Percentiles rank a stretch among this genome's conserved stretches.
These are phyloP conservation scores for Fimicolochytrium jonesii DNA, from an alignment of 192 early-diverging fungal species.

Conservation along the genomic window DNA sequence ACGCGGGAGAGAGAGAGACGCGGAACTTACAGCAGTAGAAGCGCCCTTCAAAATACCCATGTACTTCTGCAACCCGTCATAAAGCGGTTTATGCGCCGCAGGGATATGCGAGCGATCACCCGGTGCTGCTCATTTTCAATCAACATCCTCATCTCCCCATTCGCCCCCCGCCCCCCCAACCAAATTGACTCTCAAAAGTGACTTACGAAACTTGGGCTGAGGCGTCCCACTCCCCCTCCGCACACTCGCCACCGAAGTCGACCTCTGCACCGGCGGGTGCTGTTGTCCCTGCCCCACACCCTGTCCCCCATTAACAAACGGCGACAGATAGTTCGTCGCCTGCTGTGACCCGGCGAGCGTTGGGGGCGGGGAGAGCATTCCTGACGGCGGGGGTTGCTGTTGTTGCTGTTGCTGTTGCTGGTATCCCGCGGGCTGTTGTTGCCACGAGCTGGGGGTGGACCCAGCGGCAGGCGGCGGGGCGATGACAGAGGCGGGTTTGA, in stretches of 20 bases:
- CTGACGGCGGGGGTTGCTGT: too few relatives aligned
- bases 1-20: background rate
- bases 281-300: too few relatives aligned
- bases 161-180: too few relatives aligned
- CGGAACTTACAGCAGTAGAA: slow-evolving; percentile 10
- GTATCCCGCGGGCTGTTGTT: too few relatives aligned
- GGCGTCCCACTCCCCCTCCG: slow-evolving; percentile 8
- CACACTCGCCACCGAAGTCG: background rate
- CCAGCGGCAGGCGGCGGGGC: slow-evolving; percentile 19
- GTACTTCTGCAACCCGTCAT: slow-evolving; percentile 45
- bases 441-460: slow-evolving; percentile 15
- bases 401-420: slow-evolving; percentile 23
- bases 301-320: too few relatives aligned
- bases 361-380: too few relatives aligned
- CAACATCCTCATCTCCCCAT: too few relatives aligned
- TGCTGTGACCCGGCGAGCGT: too few relatives aligned
- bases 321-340: too few relatives aligned
- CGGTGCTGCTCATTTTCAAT: slow-evolving; percentile 41
- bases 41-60: slow-evolving; percentile 2
- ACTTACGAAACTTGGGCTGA: slow-evolving; percentile 28
- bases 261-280: too few relatives aligned
- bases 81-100: slow-evolving; percentile 59
- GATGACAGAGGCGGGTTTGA: slow-evolving; percentile 27
- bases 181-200: too few relatives aligned
- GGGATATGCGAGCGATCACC: slow-evolving; percentile 87